A percentile compares a stretch with the other conserved stretches of the same genome.
These are phyloP conservation scores for Kwoniella europaea DNA, from an alignment of 768 basidiomycete species.

Conservation along the genomic window DNA sequence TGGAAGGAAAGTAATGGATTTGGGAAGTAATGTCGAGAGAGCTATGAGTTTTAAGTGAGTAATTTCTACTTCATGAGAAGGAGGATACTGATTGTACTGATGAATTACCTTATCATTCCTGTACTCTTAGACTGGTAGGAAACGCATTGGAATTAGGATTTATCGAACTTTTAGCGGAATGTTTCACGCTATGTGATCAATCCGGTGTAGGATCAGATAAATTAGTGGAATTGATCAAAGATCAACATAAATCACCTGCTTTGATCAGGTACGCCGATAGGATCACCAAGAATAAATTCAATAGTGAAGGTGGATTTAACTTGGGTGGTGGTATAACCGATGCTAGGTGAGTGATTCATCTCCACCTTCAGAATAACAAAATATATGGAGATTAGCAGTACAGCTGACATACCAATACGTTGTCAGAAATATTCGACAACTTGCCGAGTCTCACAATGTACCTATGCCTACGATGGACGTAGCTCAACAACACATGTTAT, in stretches of 20 bases:
- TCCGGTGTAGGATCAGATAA: conserved; percentile 73
- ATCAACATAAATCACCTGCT: conserved; percentile 72
- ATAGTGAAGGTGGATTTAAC: conserved; percentile 74
- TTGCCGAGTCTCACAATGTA: conserved; percentile 65
- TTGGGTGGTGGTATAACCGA: conserved; percentile 90
- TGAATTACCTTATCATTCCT: background rate
- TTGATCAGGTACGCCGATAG: conserved; percentile 58
- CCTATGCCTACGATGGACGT: conserved; percentile 58
- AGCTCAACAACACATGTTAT: conserved; percentile 78
- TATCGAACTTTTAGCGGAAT: conserved; percentile 78
- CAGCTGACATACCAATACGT: background rate
- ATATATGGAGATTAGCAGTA: too few relatives aligned
- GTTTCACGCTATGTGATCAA: conserved; percentile 83
- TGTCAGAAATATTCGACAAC: conserved; percentile 64
- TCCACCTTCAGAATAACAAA: background rate
- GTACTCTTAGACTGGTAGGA: conserved; percentile 72
- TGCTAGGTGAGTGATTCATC: conserved; percentile 63
- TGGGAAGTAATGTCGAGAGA: conserved; percentile 82
- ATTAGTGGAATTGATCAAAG: conserved; percentile 59
- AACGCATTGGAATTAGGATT: conserved; percentile 77
- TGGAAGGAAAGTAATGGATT: conserved; percentile 72
- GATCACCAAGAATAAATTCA: conserved; percentile 76
- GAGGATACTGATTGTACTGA: conserved; percentile 60
- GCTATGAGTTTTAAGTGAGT: conserved; percentile 58
- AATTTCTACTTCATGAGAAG: conserved; percentile 54